Base-by-base conservation (phyloP, 2,329 filamentous ascomycete genomes). In the Penicillium rolfsii region DNA sequence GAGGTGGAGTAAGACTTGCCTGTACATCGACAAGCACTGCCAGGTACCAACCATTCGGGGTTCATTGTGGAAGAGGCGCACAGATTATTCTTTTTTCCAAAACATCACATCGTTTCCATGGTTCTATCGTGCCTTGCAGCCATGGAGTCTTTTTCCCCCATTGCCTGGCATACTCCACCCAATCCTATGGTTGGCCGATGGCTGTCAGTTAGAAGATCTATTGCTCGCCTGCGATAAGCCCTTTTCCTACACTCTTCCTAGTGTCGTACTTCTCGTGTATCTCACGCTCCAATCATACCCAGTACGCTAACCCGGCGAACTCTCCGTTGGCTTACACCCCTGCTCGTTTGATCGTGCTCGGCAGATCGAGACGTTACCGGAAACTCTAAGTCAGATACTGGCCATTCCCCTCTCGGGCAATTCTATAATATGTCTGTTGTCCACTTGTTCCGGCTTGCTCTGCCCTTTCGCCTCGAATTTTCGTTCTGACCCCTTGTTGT, bases 391-490 rank as follows among this genome's bases (percentile, higher is more conserved):
- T 11, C 50, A 16, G 24, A 50, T 35, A 50, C 35, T 54, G 26
- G 35, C 55, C 26, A 38, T 30, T 9, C 50, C 46, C 11, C 45
- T 33, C 45, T 60, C 50, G 43, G 48, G 9, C 38, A 48, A 53
- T 62, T 35, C 55, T 64, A 62, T 61, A 67, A 68, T 57, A 65
- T 67, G 61, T 64, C 54, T 57, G 65, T 64, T 45, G 48, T 54
- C 40, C 58, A 45, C 54, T 48, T 30, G 8, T 55, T 24, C 55
- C 33, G 50, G n/a, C 48, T 49, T 52, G 26, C 58, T 58, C 46
- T 55, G 24, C 35, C 50, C 28, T 22, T 22, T 53, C 54, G 11
- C 30, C 38, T 58, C 46, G 55, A 43, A 48, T 54, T 26, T 38
- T 50, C 57, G 60, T 62, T 55, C 41, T 55, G 28, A 55, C 57